Percentiles rank a stretch among this genome's conserved stretches.
These are phyloP conservation scores for Aspergillus jensenii DNA, from an alignment of 2,329 filamentous ascomycete genomes.

Conservation along the genomic window DNA sequence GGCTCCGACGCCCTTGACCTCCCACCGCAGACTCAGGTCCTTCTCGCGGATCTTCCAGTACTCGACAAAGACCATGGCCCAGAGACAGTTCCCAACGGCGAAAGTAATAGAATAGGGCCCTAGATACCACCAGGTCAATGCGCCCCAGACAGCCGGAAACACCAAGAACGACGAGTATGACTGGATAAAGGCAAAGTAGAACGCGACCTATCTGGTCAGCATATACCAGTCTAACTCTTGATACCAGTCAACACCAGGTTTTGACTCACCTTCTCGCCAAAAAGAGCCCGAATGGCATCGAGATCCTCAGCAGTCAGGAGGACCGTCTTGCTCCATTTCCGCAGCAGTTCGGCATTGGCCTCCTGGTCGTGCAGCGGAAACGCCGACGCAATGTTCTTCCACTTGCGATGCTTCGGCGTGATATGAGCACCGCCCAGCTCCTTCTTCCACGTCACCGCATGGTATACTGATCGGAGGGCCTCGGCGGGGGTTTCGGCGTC, in stretches of 20 bases:
- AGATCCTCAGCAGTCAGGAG: slow-evolving; percentile 67
- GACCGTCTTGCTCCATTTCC: slow-evolving; percentile 66
- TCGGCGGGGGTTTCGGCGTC: slow-evolving; percentile 87
- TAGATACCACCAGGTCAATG: slow-evolving; percentile 75
- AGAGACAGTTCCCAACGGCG: slow-evolving; percentile 74
- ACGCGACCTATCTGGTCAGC: slow-evolving; percentile 59
- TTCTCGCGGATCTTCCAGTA: slow-evolving; percentile 94
- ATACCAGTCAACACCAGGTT: too few species aligned
- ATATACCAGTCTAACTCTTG: too few species aligned
- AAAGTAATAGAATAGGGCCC: slow-evolving; percentile 83
- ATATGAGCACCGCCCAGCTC: slow-evolving; percentile 79
- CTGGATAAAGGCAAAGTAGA: slow-evolving; percentile 94
- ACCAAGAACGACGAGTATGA: slow-evolving; percentile 83
- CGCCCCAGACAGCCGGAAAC: slow-evolving; percentile 77
- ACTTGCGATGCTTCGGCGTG: slow-evolving; percentile 64
- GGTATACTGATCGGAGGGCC: slow-evolving; percentile 80
- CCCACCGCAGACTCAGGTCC: slow-evolving; percentile 85
- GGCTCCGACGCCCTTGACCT: slow-evolving; percentile 76
- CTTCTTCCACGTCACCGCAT: slow-evolving; percentile 72
- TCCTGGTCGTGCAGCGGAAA: slow-evolving; percentile 77
- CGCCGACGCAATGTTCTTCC: slow-evolving; percentile 60
- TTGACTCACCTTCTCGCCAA: slow-evolving; percentile 67
- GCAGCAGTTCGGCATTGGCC: slow-evolving; percentile 75
- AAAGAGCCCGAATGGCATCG: slow-evolving; percentile 72
- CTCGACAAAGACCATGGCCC: slow-evolving; percentile 87